Percentiles rank a stretch among this genome's conserved stretches.
phyloP scores from a whole-genome alignment of 768 basidiomycete genomes.

The Omphalotus guepiniiformis region DNA sequence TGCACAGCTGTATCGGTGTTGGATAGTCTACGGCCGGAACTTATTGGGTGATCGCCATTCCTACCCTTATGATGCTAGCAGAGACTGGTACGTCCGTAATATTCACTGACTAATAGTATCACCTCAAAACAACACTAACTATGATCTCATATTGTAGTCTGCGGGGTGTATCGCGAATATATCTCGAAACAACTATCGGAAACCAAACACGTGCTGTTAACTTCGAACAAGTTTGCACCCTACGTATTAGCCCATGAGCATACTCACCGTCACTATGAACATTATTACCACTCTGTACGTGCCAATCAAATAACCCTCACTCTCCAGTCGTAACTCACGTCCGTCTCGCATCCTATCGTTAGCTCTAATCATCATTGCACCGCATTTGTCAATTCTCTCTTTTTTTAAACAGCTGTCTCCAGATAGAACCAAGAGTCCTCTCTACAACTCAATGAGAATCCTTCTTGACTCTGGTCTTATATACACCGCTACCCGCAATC shows the following conservation, averaged over 20 bases:
- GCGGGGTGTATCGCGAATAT: not conserved
- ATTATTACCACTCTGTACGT: not conserved
- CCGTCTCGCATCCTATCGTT: not conserved
- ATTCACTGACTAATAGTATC: too few relatives aligned
- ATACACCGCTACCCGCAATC: not conserved
- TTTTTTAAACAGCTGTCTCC: not conserved
- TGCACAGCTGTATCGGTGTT: not conserved
- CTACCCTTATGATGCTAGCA: not conserved
- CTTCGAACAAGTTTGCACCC: not conserved
- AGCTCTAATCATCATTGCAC: not conserved
- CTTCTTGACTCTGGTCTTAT: not conserved
- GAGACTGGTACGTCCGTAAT: not conserved
- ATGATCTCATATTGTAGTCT: not conserved
- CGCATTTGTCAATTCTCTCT: not conserved
- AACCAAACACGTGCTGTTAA: not conserved
- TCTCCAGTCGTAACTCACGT: not conserved
- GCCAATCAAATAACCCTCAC: not conserved
- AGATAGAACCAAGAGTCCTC: not conserved
- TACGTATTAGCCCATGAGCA: not conserved
- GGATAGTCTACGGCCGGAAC: not conserved
- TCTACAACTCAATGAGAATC: not conserved
- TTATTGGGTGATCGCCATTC: not conserved
- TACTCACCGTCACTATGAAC: not conserved
- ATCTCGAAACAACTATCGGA: not conserved
- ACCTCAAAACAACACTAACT: too few relatives aligned